Evolutionary conservation across 2,329 filamentous ascomycete genomes (phyloP).

Genomic region (Exophiala lecanii-corni): DNA sequence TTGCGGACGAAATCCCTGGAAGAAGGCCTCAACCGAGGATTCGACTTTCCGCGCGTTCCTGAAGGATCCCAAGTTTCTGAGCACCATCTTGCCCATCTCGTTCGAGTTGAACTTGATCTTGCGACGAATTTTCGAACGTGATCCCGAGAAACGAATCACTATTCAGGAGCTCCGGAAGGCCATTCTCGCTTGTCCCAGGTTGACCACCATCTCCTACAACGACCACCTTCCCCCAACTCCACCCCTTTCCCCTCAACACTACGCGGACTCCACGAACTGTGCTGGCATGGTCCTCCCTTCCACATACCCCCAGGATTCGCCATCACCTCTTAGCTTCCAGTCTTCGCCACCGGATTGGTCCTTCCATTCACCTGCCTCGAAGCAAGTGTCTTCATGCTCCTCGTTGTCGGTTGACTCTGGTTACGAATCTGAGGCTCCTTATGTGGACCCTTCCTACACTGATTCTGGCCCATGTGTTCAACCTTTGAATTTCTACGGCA

Average conservation of each 20-base stretch:
- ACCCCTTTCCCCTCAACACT: constrained; percentile 30
- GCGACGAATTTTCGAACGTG: constrained; percentile 78
- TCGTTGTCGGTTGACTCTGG: constrained; percentile 26
- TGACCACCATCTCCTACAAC: constrained; percentile 51
- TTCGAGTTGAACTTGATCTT: constrained; percentile 85
- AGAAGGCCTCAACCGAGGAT: constrained; percentile 88
- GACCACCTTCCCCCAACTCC: constrained; percentile 36
- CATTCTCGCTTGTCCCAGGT: constrained; percentile 70
- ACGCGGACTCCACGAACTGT: constrained; percentile 34
- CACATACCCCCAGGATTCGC: constrained; percentile 28
- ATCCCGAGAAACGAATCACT: constrained; percentile 76
- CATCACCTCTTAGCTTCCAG: constrained; percentile 19
- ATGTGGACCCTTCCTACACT: too few relatives aligned
- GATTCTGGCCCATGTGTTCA: constrained; percentile 18
- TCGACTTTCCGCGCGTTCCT: constrained; percentile 90
- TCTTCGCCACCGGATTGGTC: constrained; percentile 25
- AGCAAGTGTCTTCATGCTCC: constrained; percentile 26
- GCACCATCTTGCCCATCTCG: constrained; percentile 87
- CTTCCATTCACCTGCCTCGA: constrained; percentile 22
- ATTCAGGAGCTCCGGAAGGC: constrained; percentile 72
- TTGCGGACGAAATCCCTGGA: constrained; percentile 98
- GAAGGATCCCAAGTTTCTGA: constrained; percentile 79
- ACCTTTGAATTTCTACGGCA: constrained; percentile 27
- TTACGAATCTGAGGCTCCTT: constrained; percentile 26
- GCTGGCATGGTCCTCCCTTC: constrained; percentile 34